Conservation (phyloP, 148 eudicot genomes). For the Silene uniflora region DNA sequence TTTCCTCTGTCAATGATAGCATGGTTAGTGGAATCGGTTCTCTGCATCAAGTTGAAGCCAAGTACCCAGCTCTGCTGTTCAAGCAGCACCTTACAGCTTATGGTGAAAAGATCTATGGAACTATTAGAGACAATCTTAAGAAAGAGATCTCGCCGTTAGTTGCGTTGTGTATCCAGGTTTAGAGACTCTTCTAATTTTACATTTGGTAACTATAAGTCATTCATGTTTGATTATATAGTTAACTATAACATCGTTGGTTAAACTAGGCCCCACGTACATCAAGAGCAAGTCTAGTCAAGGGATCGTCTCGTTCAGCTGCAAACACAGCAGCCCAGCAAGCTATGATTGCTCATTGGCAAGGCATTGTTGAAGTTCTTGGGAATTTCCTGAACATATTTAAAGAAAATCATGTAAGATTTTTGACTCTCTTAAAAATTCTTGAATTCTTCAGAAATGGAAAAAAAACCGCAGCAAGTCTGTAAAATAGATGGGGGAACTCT, state of each 20-base stretch:
- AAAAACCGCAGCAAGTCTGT: not conserved
- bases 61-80: slow-evolving; percentile 96
- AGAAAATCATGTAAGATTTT: slow-evolving; percentile 67
- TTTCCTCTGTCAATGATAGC: slow-evolving; percentile 51
- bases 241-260: slow-evolving; percentile 7
- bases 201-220: not conserved
- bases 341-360: slow-evolving; percentile 97
- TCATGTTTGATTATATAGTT: slow-evolving; percentile 7
- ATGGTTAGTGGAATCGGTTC: slow-evolving; percentile 56
- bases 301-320: slow-evolving; percentile 79
- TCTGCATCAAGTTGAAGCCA: slow-evolving; percentile 94
- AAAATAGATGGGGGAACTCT: not conserved
- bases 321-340: slow-evolving; percentile 88
- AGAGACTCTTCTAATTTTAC: not conserved
- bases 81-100: slow-evolving; percentile 99
- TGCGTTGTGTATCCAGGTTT: slow-evolving; percentile 93
- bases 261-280: slow-evolving; percentile 94
- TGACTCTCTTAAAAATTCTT: slow-evolving; percentile 13
- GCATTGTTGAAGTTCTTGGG: slow-evolving; percentile 81
- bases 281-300: slow-evolving; percentile 93
- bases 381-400: slow-evolving; percentile 73
- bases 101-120: slow-evolving; percentile 93
- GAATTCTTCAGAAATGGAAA: not conserved
- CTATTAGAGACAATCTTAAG: slow-evolving; percentile 91
- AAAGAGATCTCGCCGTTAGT: slow-evolving; percentile 94